These are phyloP conservation scores for Globisporangium okanoganense DNA, from an alignment of 352 stramenopile species.

Conservation along the genomic window DNA sequence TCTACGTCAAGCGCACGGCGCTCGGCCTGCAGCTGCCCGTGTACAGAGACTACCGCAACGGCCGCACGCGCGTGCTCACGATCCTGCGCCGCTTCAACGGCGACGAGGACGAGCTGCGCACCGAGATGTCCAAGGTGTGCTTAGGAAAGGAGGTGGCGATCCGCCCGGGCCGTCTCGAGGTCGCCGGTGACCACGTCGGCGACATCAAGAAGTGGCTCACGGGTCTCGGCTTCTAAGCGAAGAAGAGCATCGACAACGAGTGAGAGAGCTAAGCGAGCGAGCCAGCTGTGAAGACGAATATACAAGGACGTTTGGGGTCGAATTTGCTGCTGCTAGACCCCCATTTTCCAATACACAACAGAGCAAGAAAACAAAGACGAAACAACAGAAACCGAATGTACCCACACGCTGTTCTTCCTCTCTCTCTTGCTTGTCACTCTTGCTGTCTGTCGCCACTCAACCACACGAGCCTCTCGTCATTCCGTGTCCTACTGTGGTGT, in stretches of 20 bases:
- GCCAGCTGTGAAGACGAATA: no score
- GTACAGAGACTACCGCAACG: conserved; percentile 85
- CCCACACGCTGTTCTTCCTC: no score
- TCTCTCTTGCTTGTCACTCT: background rate
- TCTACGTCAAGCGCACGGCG: conserved; percentile 80
- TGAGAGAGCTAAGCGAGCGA: background rate
- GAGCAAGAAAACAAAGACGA: no score
- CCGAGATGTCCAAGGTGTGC: conserved; percentile 86
- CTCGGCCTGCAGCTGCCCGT: conserved; percentile 77
- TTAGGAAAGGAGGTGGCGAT: conserved; percentile 64
- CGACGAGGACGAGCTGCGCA: conserved; percentile 67
- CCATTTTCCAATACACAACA: no score
- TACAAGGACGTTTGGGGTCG: background rate
- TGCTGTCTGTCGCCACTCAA: no score
- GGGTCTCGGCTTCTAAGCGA: conserved; percentile 73
- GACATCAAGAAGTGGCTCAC: conserved; percentile 84
- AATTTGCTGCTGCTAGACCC: background rate
- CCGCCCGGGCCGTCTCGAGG: conserved; percentile 72
- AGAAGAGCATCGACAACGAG: background rate
- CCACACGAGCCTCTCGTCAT: no score
- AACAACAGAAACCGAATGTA: no score
- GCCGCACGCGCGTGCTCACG: conserved; percentile 82
- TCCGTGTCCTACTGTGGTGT: no score
- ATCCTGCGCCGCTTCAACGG: conserved; percentile 80
- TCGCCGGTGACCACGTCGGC: conserved; percentile 63